Base-by-base conservation (phyloP, 176 grass and related monocot genomes). In the Lolium rigidum region DNA sequence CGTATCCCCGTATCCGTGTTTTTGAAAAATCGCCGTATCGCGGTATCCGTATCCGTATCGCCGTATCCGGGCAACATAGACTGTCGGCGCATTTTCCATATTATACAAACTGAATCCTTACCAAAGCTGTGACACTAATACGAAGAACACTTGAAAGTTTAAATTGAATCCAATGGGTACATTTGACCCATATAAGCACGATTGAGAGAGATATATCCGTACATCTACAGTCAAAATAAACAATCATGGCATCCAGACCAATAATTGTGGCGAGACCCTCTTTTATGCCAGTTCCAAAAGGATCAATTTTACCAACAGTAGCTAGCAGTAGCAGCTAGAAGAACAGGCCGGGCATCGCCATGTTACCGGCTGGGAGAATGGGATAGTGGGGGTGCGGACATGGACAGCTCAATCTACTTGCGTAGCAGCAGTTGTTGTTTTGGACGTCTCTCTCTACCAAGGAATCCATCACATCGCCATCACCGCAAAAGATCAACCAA, bases 381-480 rank as follows among this genome's bases (percentile, higher is more conserved):
- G 75, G 67, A 72, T 56, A 73, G 84, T 83, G 84, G 79, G 79
- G 4, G 56, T 24, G 35, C 35, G 68, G 72, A 76, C 72, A 76
- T 44, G 81, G 60, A 44, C 59, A 88, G 82, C 82, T 70, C 78
- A 85, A 20, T 61, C 61, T 35, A 76, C 51, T 76, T 78, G 28
- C 50, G 35, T 46, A 56, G 70, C 52, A 83, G 80, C 31, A 70
- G 31, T 76, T 76, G 69, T 62, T 76, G 69, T 70, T 70, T 69
- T 85, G 87, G 81, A 70, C 86, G 21, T 88, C 81, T 88, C 75
- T 88, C 75, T 55, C 77, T 46, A 70, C 44, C 76, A 63, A 57
- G 77, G 86, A 85, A 91, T 91, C 90, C 47, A 85, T 88, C 82
- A 71, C 62, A 77, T 82, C 86, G 2, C 60, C 52, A 61, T 91